Conservation (phyloP, 371 early-diverging fungal species). For the Rhizopus sp. region DNA sequence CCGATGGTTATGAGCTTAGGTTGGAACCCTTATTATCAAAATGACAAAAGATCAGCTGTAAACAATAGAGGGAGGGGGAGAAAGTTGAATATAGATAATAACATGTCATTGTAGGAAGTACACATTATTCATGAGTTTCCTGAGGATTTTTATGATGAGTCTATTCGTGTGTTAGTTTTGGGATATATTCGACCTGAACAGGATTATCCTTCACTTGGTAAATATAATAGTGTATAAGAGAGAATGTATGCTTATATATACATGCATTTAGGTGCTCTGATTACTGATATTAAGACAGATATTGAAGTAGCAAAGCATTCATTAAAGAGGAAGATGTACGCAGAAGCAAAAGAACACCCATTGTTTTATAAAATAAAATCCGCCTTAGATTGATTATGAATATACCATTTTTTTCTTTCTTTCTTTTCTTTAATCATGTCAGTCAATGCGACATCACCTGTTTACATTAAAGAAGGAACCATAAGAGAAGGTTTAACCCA, state of each 20-base stretch:
- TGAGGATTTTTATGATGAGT: slow-evolving; percentile 89
- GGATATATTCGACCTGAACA: slow-evolving; percentile 92
- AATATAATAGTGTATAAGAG: slow-evolving; percentile 7
- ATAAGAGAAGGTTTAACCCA: slow-evolving; percentile 33
- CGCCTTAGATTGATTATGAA: not conserved
- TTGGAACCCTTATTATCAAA: slow-evolving; percentile 98
- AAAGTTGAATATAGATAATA: not conserved
- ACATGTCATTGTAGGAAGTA: slow-evolving; percentile 70
- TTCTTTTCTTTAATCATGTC: slow-evolving; percentile 2
- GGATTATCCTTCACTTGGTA: slow-evolving; percentile 85
- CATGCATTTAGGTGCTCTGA: slow-evolving; percentile 72
- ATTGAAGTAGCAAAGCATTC: slow-evolving; percentile 80
- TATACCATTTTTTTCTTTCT: not conserved
- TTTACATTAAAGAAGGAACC: slow-evolving; percentile 40
- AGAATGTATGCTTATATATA: not conserved
- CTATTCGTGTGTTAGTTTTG: slow-evolving; percentile 79
- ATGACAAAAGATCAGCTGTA: slow-evolving; percentile 92
- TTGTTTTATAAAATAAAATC: slow-evolving; percentile 9
- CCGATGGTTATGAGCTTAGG: slow-evolving; percentile 99
- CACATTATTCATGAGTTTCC: slow-evolving; percentile 90
- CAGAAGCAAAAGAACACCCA: slow-evolving; percentile 14
- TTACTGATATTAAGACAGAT: slow-evolving; percentile 90
- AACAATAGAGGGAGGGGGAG: slow-evolving; percentile 17
- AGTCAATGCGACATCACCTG: slow-evolving; percentile 12
- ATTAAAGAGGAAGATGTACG: slow-evolving; percentile 48